phyloP scores from a whole-genome alignment of 495 filamentous ascomycete species.

The Trichoderma erinaceum region DNA sequence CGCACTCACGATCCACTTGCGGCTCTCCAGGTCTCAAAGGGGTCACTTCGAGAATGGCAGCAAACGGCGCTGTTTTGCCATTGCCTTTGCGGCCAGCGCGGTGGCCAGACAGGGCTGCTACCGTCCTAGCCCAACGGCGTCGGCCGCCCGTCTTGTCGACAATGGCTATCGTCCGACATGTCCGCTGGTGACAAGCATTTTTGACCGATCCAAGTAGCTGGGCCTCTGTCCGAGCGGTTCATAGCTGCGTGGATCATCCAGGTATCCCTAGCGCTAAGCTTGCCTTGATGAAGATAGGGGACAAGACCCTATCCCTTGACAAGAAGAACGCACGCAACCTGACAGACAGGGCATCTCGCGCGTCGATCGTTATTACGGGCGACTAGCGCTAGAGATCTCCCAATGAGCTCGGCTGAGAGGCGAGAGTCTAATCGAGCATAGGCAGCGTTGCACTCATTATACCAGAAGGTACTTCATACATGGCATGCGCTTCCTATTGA shows the following conservation, averaged over 20 bases:
- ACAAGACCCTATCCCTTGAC: not conserved
- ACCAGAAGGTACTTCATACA: not conserved
- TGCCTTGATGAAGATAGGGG: slow-evolving; percentile 9
- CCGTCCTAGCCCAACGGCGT: not conserved
- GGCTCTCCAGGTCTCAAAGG: slow-evolving; percentile 7
- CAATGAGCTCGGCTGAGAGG: slow-evolving; percentile 8
- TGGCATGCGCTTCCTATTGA: not conserved
- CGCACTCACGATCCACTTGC: slow-evolving; percentile 1
- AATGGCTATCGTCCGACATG: slow-evolving; percentile 8
- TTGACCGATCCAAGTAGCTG: slow-evolving; percentile 4
- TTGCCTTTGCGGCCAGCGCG: not conserved
- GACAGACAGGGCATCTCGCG: slow-evolving; percentile 11
- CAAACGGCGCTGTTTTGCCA: not conserved
- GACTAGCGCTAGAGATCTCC: slow-evolving; percentile 13
- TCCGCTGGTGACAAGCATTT: slow-evolving; percentile 10
- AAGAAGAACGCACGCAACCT: not conserved
- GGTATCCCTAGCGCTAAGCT: not conserved
- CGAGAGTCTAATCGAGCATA: slow-evolving; percentile 7
- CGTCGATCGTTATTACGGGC: slow-evolving; percentile 13
- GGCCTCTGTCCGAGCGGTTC: not conserved
- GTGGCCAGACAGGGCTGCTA: not conserved
- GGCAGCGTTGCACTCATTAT: slow-evolving; percentile 2
- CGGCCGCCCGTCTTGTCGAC: slow-evolving; percentile 2
- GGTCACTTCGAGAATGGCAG: not conserved
- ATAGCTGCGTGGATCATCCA: not conserved